These are phyloP conservation scores for Coccomyxa subellipsoidea DNA, from an alignment of 163 green algal species.

Conservation along the genomic window DNA sequence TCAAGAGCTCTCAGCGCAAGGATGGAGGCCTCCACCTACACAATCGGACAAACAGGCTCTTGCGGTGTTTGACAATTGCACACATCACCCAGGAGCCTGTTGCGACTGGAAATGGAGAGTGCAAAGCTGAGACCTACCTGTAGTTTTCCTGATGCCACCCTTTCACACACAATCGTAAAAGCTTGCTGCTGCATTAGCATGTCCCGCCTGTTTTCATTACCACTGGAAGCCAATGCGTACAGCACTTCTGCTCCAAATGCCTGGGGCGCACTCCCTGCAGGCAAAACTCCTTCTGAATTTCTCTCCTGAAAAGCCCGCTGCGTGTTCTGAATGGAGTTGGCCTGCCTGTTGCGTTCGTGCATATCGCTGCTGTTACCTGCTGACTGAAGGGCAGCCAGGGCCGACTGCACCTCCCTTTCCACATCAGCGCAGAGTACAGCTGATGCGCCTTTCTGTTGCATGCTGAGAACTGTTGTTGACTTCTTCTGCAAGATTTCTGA, in stretches of 20 bases:
- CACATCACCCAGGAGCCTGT: neutral
- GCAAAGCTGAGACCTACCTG: neutral
- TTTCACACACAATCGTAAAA: neutral
- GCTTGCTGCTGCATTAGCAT: neutral
- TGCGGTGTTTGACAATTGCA: neutral
- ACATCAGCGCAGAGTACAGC: neutral
- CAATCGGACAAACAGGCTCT: neutral
- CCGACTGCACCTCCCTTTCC: neutral
- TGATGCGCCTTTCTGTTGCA: neutral
- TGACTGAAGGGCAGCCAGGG: neutral
- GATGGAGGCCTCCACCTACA: neutral
- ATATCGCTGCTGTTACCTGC: neutral
- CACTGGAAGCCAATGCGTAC: neutral
- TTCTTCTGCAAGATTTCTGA: too few species aligned
- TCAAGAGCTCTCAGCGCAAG: neutral
- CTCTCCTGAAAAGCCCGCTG: too few species aligned
- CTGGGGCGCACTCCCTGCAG: neutral
- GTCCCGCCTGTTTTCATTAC: neutral
- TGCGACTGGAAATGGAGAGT: neutral
- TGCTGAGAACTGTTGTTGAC: neutral
- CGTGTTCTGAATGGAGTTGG: too few species aligned
- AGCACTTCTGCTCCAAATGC: neutral
- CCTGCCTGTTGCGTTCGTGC: too few species aligned
- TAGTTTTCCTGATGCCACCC: neutral
- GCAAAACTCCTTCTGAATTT: neutral